Base-by-base conservation (phyloP, 768 basidiomycete species). In the Coprinellus micaceus region DNA sequence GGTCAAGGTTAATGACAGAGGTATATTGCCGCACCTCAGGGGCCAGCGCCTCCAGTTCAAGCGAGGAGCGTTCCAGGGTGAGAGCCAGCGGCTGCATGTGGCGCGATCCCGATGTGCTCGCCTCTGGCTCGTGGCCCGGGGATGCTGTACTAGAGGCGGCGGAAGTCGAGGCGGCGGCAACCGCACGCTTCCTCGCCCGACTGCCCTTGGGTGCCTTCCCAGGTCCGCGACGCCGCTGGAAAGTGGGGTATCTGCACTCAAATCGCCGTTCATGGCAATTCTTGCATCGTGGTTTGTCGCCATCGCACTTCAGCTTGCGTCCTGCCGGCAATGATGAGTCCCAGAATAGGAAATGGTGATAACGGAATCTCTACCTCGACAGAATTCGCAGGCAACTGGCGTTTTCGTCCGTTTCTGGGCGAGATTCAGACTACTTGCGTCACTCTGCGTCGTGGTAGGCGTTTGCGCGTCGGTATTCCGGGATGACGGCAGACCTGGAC, bases 231-330 rank as follows among this genome's bases (percentile, higher is more conserved):
- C 89, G 81, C 65, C 80, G 69, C 49, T 71, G 72, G 24, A 74
- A 68, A 21, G 73, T 70, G 48, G 78, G 79, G 67, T 88, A 89
- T 55, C 66, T 69, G 64, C 88, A 89, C 28, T 67, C 61, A 55
- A 75, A 69, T 48, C 72, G 72, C 37, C 86, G 83, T 29, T 76
- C 76, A 19, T 61, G 67, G 69, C 89, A 91, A 64, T 86, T 84
- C 6, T 72, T 75, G 61, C 89, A 91, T 4, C 72, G 68, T 28
- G 89, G 89, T 60, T 73, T 77, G 2, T 69, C 75, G 2, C 88
- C 88, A 64, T 88, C 84, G 71, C 89, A 91, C 24, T 82, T 78
- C 55, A 91, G 80, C 69, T 91, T 91, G 53, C 89, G 82, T 43
- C 79, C 89, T 91, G 47, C 41, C 63, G 46, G 49, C 17, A 53